Base-by-base conservation (phyloP, 2,329 filamentous ascomycete genomes). In the Talaromyces sp. region DNA sequence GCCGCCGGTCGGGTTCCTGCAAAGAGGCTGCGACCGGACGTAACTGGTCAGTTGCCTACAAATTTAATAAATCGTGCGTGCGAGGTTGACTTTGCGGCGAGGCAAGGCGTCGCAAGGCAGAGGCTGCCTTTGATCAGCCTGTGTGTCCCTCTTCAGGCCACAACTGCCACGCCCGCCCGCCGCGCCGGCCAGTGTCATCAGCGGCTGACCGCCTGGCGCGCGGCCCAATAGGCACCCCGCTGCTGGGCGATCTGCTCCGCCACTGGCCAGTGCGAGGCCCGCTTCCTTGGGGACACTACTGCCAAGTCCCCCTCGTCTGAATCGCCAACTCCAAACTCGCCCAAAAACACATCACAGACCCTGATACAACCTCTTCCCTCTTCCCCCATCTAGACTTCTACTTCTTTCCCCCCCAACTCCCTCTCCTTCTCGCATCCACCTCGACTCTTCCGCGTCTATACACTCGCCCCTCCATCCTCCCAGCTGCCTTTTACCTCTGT, bases 401-500 rank as follows among this genome's bases (percentile, higher is more conserved):
- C 22, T 15, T 36, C 30, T 22, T 39, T 54, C 22, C 28, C 47
- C 49, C 19, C 19, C 28, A 19, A 4, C 27, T 58, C 44, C 3
- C 28, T 25, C 30, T 58, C 47, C 57, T 27, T 52, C 11, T 32
- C 49, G 27, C 57, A 47, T 39, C 57, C 52, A 55, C 44, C 39
- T 17, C 47, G 25, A 15, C 47, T 53, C 39, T 59, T 62, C 59
- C 63, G 54, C 63, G 58, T 53, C 49, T 53, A 53, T 53, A 60
- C 53, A 44, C 54, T 62, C 65, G 51, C 19, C 30, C 25, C 58
- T 67, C 53, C 62, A 53, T 62, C 58, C 58, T 61, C 62, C 65
- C 58, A 55, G 59, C 63, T 65, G 64, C 65, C 65, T 68, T 64
- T 70, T 49, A 36, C 27, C 51, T 44, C 55, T 59, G 39, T 58